A percentile compares a stretch with the other conserved stretches of the same genome.
Evolutionary conservation across 129 eudicot species (phyloP).

Genomic region (Oenanthe sinensis): DNA sequence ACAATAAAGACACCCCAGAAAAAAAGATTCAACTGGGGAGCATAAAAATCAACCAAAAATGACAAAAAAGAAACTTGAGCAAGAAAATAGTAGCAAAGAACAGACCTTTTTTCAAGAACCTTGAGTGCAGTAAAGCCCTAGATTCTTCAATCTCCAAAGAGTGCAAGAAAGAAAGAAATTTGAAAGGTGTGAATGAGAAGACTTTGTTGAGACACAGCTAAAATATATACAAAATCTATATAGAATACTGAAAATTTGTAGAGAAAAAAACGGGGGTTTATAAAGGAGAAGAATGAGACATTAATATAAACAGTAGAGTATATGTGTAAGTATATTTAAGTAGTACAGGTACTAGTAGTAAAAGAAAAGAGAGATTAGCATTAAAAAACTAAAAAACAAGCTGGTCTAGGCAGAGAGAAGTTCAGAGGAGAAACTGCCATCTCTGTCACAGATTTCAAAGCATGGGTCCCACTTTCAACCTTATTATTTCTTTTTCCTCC

Average conservation of each 20-base stretch:
- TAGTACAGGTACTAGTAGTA: not conserved
- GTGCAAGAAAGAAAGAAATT: constrained; percentile 10
- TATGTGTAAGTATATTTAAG: not conserved
- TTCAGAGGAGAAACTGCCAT: constrained; percentile 54
- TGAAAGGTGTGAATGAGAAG: constrained; percentile 79
- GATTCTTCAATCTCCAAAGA: constrained; percentile 43
- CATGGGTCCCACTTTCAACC: constrained; percentile 34
- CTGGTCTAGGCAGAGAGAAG: constrained; percentile 15
- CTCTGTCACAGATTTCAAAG: constrained; percentile 60
- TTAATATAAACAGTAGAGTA: not conserved
- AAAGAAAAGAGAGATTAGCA: not conserved
- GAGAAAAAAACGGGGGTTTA: constrained; percentile 9
- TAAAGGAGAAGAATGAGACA: constrained; percentile 4
- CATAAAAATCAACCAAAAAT: not conserved
- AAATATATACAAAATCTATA: constrained; percentile 30
- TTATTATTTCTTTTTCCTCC: constrained; percentile 11
- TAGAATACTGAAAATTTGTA: not conserved
- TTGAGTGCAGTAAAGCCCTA: constrained; percentile 37
- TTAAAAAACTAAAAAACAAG: constrained; percentile 8
- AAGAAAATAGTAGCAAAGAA: constrained; percentile 9
- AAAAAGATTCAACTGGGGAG: constrained; percentile 4
- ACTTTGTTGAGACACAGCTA: constrained; percentile 44
- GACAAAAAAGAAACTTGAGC: not conserved
- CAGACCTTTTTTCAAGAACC: constrained; percentile 27
- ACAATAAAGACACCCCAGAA: not conserved